These are phyloP conservation scores for Neurospora sp. DNA, from an alignment of 495 filamentous ascomycete genomes.

Conservation along the genomic window DNA sequence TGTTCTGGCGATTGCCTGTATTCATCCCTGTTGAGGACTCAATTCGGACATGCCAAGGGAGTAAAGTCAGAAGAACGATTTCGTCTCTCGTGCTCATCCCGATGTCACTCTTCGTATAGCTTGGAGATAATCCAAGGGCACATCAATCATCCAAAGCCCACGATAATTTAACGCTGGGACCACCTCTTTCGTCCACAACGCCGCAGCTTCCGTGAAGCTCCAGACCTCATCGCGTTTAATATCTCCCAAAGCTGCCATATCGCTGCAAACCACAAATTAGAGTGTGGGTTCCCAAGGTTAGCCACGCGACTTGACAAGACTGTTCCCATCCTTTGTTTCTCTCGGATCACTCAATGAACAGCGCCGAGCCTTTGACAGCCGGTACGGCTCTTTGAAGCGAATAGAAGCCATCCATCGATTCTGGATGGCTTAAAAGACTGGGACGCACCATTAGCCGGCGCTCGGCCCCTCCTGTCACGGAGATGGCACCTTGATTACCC, in stretches of 20 bases:
- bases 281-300: neutral
- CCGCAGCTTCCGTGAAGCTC: neutral
- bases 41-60: neutral
- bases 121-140: neutral
- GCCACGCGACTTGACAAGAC: neutral
- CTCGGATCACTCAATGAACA: neutral
- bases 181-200: neutral
- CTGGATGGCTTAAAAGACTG: neutral
- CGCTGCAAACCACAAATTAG: neutral
- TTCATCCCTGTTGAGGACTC: neutral
- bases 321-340: neutral
- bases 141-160: neutral
- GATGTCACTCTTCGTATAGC: too few relatives aligned
- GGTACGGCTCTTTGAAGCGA: neutral
- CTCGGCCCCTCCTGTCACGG: neutral
- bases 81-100: neutral
- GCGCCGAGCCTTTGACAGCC: neutral
- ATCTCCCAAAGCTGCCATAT: neutral
- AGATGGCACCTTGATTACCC: neutral
- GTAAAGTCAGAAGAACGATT: neutral
- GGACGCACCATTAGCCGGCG: neutral
- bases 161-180: neutral
- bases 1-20: neutral
- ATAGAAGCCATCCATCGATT: neutral
- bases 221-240: neutral